Conservation (phyloP, 192 early-diverging fungal species). For the Podila horticola region DNA sequence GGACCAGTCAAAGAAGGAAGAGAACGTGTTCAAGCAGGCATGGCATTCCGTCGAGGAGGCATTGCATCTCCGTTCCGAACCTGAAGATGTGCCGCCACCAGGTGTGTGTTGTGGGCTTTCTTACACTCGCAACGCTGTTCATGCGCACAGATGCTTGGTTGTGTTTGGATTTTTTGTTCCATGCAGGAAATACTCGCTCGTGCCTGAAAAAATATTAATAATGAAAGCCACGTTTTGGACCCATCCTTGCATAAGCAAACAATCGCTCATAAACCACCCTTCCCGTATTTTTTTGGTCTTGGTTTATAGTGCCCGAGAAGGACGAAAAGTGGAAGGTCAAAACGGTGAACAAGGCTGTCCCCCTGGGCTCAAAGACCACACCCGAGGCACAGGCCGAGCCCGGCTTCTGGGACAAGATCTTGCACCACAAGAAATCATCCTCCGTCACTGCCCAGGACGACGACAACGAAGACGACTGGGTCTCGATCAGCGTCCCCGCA, state of each 20-base stretch:
- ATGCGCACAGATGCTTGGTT: not conserved
- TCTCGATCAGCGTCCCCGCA: constrained; percentile 39
- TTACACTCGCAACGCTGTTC: not conserved
- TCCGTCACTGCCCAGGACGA: not conserved
- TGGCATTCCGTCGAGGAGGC: constrained; percentile 37
- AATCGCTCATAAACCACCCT: not conserved
- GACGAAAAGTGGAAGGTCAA: constrained; percentile 49
- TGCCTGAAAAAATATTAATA: too few species aligned
- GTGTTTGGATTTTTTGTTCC: not conserved
- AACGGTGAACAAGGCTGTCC: constrained; percentile 38
- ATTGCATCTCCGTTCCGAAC: constrained; percentile 31
- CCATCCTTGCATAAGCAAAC: too few species aligned
- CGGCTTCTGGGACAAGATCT: constrained; percentile 41
- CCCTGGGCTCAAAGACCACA: constrained; percentile 6
- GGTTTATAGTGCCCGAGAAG: constrained; percentile 29
- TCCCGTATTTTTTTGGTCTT: not conserved
- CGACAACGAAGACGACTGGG: constrained; percentile 22
- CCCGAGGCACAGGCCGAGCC: constrained; percentile 13
- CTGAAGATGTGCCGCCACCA: constrained; percentile 43
- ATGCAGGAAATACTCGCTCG: too few species aligned
- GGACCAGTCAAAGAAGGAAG: constrained; percentile 18
- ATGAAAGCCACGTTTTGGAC: too few species aligned
- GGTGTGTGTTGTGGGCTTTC: not conserved
- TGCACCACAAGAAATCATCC: constrained; percentile 6
- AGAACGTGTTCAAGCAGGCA: constrained; percentile 42